These are phyloP conservation scores for Amylocarpus encephaloides DNA, from an alignment of 2,329 filamentous ascomycete species.

Conservation along the genomic window DNA sequence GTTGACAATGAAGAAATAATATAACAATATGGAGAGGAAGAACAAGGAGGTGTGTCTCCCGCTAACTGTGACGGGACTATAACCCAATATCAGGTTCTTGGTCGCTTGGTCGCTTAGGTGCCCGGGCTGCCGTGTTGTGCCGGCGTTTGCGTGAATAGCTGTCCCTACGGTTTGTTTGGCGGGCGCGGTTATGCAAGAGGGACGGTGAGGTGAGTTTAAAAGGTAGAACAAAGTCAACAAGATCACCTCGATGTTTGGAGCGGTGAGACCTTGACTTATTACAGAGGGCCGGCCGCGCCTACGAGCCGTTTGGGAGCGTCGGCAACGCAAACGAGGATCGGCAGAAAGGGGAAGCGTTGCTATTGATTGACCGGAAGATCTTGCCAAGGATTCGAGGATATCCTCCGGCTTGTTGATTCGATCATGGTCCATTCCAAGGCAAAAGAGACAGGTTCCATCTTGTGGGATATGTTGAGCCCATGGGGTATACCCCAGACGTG, in stretches of 20 bases:
- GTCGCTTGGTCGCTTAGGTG: not conserved
- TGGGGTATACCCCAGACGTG: too few relatives aligned
- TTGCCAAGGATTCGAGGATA: too few relatives aligned
- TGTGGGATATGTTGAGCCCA: too few relatives aligned
- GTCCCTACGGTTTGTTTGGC: constrained; percentile 2
- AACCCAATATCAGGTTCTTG: not conserved
- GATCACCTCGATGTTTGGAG: not conserved
- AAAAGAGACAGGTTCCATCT: too few relatives aligned
- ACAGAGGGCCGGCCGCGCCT: not conserved
- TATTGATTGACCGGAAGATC: not conserved
- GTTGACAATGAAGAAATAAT: not conserved
- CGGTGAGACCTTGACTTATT: constrained; percentile 3
- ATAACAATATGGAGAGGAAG: not conserved
- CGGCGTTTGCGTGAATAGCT: constrained; percentile 1
- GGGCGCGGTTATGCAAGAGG: constrained; percentile 1
- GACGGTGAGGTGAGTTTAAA: constrained; percentile 9
- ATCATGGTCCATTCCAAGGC: too few relatives aligned
- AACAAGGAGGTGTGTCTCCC: not conserved
- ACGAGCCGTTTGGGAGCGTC: not conserved
- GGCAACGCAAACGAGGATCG: not conserved
- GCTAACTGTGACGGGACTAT: not conserved
- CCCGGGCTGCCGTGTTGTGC: not conserved
- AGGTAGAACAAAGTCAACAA: constrained; percentile 1
- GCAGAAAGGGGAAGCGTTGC: not conserved
- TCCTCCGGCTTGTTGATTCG: too few relatives aligned